Evolutionary conservation across 2,329 filamentous ascomycete species (phyloP).

Genomic region (Neopestalotiopsis rosae): DNA sequence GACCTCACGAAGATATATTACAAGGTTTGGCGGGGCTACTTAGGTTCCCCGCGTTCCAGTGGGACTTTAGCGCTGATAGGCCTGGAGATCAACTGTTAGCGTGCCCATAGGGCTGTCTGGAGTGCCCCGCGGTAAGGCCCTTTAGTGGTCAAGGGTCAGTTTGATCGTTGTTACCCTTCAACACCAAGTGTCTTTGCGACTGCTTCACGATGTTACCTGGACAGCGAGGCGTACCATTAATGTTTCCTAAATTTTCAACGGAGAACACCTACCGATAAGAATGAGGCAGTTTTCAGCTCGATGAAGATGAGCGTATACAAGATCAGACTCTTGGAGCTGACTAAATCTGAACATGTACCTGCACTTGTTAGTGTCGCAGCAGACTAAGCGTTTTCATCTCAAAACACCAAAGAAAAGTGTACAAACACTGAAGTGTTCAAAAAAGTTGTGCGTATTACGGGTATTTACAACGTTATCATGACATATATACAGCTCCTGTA

Average conservation of each 20-base stretch:
- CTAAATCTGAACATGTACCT: not conserved
- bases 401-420: not conserved
- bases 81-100: not conserved
- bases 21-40: not conserved
- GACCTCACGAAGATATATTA: slow-evolving; percentile 31
- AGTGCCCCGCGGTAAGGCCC: not conserved
- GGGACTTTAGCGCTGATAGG: not conserved
- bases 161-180: not conserved
- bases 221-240: too few species aligned
- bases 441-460: not conserved
- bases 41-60: slow-evolving; percentile 12
- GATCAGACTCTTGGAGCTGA: not conserved
- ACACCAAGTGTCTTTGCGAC: not conserved
- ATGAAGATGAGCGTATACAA: not conserved
- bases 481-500: slow-evolving; percentile 40
- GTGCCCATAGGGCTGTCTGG: not conserved
- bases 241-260: too few species aligned
- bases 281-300: too few species aligned
- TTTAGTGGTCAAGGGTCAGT: too few species aligned
- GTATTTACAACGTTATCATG: slow-evolving; percentile 34
- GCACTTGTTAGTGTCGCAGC: not conserved
- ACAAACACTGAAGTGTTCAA: not conserved
- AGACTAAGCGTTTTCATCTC: not conserved
- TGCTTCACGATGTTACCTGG: not conserved
- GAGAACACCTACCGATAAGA: too few species aligned